Evolutionary conservation across 2,329 filamentous ascomycete genomes (phyloP).

Genomic region (Rhinocladiella mackenziei): DNA sequence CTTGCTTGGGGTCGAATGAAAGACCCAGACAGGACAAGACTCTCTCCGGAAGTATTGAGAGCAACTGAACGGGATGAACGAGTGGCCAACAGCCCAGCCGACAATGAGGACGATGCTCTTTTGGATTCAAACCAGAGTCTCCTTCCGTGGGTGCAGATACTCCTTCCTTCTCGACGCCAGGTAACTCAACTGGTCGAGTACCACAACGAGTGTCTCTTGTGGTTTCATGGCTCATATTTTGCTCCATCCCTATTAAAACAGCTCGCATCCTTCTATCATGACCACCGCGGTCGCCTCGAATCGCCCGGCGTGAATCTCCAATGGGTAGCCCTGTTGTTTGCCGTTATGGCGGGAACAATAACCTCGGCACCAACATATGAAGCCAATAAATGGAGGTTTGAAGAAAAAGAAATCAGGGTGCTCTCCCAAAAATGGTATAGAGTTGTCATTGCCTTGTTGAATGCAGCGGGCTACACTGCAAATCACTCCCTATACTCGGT

Average conservation of each 20-base stretch:
- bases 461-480: conserved; percentile 45
- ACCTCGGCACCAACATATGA: conserved; percentile 18
- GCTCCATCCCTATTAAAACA: conserved; percentile 38
- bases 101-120: conserved; percentile 27
- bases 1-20: conserved; percentile 48
- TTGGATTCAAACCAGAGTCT: conserved; percentile 21
- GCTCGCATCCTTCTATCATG: conserved; percentile 38
- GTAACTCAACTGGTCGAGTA: conserved; percentile 35
- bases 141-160: conserved; percentile 36
- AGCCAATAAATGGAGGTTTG: conserved; percentile 45
- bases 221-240: conserved; percentile 41
- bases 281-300: conserved; percentile 35
- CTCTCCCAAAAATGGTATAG: conserved; percentile 46
- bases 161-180: conserved; percentile 33
- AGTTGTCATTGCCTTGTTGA: conserved; percentile 44
- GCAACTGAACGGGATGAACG: conserved; percentile 11
- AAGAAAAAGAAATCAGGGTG: conserved; percentile 38
- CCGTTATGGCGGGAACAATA: conserved; percentile 21
- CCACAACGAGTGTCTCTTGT: conserved; percentile 39
- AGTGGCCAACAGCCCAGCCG: conserved; percentile 12
- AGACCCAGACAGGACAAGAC: conserved; percentile 30
- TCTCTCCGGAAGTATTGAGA: conserved; percentile 15
- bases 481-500: conserved; percentile 42
- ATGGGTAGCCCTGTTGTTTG: conserved; percentile 22
- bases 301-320: conserved; percentile 39